phyloP scores from a whole-genome alignment of 2,329 filamentous ascomycete species.

The Aureobasidium vineae region DNA sequence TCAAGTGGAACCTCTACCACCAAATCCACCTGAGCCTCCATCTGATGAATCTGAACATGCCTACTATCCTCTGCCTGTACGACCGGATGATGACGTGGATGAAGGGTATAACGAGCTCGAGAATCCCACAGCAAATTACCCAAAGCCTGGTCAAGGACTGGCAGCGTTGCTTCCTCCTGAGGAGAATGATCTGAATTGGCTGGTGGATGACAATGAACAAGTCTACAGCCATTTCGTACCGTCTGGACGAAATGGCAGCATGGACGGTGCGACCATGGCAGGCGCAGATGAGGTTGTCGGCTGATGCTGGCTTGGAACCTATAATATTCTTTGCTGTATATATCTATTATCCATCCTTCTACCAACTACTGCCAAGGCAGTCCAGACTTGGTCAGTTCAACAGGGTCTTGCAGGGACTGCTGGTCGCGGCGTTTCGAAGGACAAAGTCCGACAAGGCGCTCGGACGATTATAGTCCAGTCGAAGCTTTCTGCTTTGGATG shows the following conservation, averaged over 20 bases:
- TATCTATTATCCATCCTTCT: not conserved
- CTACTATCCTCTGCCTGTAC: constrained; percentile 28
- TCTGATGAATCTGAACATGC: constrained; percentile 28
- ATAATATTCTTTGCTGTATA: not conserved
- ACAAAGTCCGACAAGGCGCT: constrained; percentile 8
- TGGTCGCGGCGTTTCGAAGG: not conserved
- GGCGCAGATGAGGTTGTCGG: not conserved
- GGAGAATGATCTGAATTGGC: constrained; percentile 59
- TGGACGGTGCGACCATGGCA: constrained; percentile 17
- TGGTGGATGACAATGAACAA: constrained; percentile 57
- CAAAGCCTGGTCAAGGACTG: constrained; percentile 61
- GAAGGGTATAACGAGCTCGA: constrained; percentile 56
- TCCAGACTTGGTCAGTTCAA: not conserved
- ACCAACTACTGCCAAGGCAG: not conserved
- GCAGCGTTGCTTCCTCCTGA: constrained; percentile 54
- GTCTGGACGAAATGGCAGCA: not conserved
- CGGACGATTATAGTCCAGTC: not conserved
- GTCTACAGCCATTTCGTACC: constrained; percentile 28
- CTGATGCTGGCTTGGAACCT: not conserved
- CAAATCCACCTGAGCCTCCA: constrained; percentile 25
- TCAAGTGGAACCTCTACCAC: constrained; percentile 31
- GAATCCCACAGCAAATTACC: constrained; percentile 58
- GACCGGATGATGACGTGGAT: constrained; percentile 47
- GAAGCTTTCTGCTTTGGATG: constrained; percentile 13
- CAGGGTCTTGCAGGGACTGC: not conserved